phyloP scores from a whole-genome alignment of 371 early-diverging fungal genomes.

The Capniomyces stellatus region DNA sequence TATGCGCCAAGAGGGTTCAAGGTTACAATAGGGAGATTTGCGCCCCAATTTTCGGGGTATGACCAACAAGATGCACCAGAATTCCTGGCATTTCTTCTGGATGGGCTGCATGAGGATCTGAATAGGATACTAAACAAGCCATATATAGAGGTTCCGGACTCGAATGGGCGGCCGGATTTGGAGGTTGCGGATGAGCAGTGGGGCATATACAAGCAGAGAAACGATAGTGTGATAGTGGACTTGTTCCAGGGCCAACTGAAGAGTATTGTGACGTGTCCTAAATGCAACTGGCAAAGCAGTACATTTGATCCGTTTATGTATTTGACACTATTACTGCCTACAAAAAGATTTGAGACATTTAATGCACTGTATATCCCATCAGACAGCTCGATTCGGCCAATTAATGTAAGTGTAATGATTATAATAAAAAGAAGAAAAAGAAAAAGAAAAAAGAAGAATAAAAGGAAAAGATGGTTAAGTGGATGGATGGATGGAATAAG shows the following conservation, averaged over 20 bases:
- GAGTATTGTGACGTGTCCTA: constrained; percentile 58
- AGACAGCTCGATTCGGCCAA: constrained; percentile 5
- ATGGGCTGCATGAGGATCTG: constrained; percentile 90
- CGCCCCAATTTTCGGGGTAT: constrained; percentile 19
- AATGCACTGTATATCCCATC: constrained; percentile 13
- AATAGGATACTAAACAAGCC: constrained; percentile 23
- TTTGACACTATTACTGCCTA: constrained; percentile 80
- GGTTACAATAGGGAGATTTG: constrained; percentile 18
- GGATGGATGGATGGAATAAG: too few relatives aligned
- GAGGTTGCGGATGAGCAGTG: constrained; percentile 39
- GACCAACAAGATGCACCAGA: constrained; percentile 94
- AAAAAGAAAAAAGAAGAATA: too few relatives aligned
- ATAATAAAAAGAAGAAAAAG: too few relatives aligned
- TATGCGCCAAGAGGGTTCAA: constrained; percentile 40
- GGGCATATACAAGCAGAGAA: constrained; percentile 51
- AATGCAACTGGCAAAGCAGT: constrained; percentile 68
- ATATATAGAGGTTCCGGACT: constrained; percentile 19
- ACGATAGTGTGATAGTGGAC: constrained; percentile 79
- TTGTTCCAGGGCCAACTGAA: constrained; percentile 79
- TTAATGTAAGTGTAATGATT: neutral
- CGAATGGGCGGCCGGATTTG: constrained; percentile 13
- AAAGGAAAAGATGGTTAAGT: too few relatives aligned
- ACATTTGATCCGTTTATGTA: constrained; percentile 91
- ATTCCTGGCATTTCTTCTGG: constrained; percentile 76
- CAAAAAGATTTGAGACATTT: constrained; percentile 14